Evolutionary conservation across 2,329 filamentous ascomycete genomes (phyloP).

Genomic region (Diaporthe sp.): DNA sequence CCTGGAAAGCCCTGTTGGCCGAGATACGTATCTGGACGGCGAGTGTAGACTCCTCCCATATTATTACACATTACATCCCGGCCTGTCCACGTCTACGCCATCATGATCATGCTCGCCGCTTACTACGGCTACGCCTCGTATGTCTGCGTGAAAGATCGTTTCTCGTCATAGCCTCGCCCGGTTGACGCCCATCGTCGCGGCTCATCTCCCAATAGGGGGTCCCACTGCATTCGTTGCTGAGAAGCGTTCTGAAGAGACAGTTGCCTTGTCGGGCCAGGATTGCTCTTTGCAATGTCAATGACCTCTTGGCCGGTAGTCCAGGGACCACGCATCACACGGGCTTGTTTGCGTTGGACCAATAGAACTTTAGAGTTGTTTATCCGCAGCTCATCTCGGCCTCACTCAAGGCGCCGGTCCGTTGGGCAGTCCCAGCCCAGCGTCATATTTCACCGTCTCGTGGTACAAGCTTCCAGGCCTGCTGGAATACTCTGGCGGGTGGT

Average conservation of each 20-base stretch:
- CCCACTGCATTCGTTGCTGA: background rate
- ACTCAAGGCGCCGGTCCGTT: constrained; percentile 29
- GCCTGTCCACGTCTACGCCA: background rate
- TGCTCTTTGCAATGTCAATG: no score
- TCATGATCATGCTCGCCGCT: background rate
- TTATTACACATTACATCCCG: constrained; percentile 12
- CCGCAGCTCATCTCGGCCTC: background rate
- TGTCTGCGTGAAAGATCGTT: background rate
- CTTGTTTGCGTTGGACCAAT: no score
- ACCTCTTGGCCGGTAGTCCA: background rate
- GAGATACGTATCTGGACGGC: background rate
- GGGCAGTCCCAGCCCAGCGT: constrained; percentile 31
- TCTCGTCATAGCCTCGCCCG: background rate
- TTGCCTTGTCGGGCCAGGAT: background rate
- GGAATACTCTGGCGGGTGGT: constrained; percentile 31
- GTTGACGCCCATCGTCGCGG: background rate
- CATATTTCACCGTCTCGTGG: constrained; percentile 41
- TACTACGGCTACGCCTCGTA: background rate
- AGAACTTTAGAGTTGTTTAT: background rate
- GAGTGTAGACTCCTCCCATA: background rate
- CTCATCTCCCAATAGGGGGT: background rate
- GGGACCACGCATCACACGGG: background rate
- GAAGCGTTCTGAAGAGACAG: background rate
- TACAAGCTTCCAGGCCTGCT: constrained; percentile 40
- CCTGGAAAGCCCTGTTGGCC: no score